These are phyloP conservation scores for Populus hybrid DNA, from an alignment of 441 rosid species.

Conservation along the genomic window DNA sequence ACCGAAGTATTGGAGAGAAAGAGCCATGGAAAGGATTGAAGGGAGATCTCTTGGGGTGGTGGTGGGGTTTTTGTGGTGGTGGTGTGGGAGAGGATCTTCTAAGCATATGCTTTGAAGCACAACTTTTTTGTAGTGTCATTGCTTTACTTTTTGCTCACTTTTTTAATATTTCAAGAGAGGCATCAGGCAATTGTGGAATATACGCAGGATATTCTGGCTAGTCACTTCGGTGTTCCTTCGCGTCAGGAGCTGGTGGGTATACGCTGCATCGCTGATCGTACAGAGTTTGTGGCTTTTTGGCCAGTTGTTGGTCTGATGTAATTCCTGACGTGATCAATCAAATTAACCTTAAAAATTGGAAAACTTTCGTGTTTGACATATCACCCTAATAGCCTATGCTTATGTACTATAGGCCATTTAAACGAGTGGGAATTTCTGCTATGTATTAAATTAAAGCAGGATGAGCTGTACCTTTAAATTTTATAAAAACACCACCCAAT, in stretches of 20 bases:
- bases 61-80: slow-evolving; percentile 5
- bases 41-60: not conserved
- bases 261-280: not conserved
- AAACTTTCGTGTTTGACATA: too few relatives aligned
- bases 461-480: too few relatives aligned
- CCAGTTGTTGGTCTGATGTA: not conserved
- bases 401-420: not conserved
- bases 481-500: too few relatives aligned
- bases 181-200: slow-evolving; percentile 28
- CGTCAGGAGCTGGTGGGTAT: not conserved
- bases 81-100: slow-evolving; percentile 37
- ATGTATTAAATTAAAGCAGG: too few relatives aligned
- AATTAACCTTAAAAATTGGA: not conserved
- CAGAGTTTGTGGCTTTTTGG: not conserved
- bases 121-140: not conserved
- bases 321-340: not conserved
- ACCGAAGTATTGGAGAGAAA: not conserved
- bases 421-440: not conserved
- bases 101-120: slow-evolving; percentile 36
- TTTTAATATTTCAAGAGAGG: slow-evolving; percentile 1
- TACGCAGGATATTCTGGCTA: slow-evolving; percentile 21
- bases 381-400: too few relatives aligned
- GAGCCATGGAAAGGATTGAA: not conserved
- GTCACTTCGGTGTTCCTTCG: not conserved
- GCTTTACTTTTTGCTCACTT: slow-evolving; percentile 10